Evolutionary conservation across 495 filamentous ascomycete genomes (phyloP).

Genomic region (Penicillium mononematosum): DNA sequence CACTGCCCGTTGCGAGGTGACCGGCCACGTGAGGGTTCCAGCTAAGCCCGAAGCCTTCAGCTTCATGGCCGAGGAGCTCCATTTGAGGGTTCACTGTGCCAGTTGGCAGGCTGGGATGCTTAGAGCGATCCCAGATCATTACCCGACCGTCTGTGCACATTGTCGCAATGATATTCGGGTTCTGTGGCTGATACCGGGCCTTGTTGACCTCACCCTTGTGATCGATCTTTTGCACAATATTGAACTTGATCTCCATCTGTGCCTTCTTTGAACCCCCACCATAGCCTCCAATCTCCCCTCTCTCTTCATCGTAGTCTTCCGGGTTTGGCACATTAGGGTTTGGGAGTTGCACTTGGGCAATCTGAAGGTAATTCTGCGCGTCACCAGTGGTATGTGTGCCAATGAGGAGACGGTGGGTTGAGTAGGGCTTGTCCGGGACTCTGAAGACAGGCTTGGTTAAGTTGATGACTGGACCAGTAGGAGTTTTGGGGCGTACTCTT

Average conservation of each 20-base stretch:
- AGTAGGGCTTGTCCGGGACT: conserved; percentile 78
- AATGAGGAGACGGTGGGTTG: conserved; percentile 84
- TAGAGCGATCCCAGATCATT: conserved; percentile 92
- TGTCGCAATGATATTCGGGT: conserved; percentile 94
- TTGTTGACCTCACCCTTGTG: conserved; percentile 98
- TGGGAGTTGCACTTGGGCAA: conserved; percentile 88
- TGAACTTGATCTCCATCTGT: conserved; percentile 73
- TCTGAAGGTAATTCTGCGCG: conserved; percentile 89
- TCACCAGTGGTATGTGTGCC: conserved; percentile 91
- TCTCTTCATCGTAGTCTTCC: conserved; percentile 84
- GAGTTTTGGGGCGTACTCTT: conserved; percentile 53
- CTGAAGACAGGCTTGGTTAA: conserved; percentile 36
- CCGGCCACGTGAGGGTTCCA: conserved; percentile 88
- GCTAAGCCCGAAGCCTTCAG: conserved; percentile 90
- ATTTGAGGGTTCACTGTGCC: conserved; percentile 76
- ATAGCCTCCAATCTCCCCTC: conserved; percentile 91
- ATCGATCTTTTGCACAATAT: conserved; percentile 90
- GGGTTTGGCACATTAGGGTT: conserved; percentile 71
- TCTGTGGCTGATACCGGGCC: conserved; percentile 95
- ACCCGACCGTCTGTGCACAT: conserved; percentile 85
- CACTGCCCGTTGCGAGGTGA: conserved; percentile 81
- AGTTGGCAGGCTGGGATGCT: conserved; percentile 73
- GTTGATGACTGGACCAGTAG: not conserved
- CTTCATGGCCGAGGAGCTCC: conserved; percentile 78
- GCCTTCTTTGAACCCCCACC: conserved; percentile 65